phyloP scores from a whole-genome alignment of 768 basidiomycete genomes.

The Cytidiella melzeri region DNA sequence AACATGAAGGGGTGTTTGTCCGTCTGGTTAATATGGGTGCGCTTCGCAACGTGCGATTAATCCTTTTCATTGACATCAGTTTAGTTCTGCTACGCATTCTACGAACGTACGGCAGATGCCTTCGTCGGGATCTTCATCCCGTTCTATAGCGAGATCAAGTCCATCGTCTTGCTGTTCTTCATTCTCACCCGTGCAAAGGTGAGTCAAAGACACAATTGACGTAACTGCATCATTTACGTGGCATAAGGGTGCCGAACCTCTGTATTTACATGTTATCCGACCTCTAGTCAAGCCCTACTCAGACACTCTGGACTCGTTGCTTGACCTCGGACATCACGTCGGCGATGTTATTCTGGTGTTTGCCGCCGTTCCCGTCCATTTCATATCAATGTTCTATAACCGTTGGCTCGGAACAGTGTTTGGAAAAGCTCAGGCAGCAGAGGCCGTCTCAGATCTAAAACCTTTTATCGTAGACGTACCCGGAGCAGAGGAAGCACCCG shows the following conservation, averaged over 20 bases:
- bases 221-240: background rate
- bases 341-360: slow-evolving; percentile 54
- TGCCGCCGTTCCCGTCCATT: slow-evolving; percentile 34
- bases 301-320: slow-evolving; percentile 52
- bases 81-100: slow-evolving; percentile 61
- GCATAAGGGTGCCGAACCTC: slow-evolving; percentile 74
- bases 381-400: slow-evolving; percentile 21
- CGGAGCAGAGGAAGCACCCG: background rate
- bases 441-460: background rate
- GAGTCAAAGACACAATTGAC: slow-evolving; percentile 10
- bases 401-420: slow-evolving; percentile 1
- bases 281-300: slow-evolving; percentile 75
- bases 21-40: slow-evolving; percentile 85
- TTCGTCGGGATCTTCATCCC: slow-evolving; percentile 68
- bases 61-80: slow-evolving; percentile 9
- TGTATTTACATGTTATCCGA: slow-evolving; percentile 75
- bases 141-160: slow-evolving; percentile 82
- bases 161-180: slow-evolving; percentile 64
- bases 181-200: slow-evolving; percentile 72
- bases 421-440: background rate
- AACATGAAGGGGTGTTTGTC: slow-evolving; percentile 81
- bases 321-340: slow-evolving; percentile 55
- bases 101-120: slow-evolving; percentile 62
- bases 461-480: slow-evolving; percentile 1
- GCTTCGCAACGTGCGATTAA: slow-evolving; percentile 14